Conservation (phyloP, 768 basidiomycete species). For the Mycena chlorophos region DNA sequence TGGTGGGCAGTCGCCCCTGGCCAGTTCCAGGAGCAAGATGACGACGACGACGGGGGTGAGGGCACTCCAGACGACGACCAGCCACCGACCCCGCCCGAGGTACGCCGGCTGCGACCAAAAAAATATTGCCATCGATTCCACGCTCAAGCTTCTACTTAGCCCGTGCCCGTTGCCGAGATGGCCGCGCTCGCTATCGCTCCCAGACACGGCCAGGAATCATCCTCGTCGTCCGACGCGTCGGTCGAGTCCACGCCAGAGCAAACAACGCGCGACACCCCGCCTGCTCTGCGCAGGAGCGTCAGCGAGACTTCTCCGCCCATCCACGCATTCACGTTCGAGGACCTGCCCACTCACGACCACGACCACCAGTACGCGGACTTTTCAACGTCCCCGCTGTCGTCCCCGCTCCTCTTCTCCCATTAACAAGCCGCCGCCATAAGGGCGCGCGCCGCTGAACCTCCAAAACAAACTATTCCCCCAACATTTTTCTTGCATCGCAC, state of each 20-base stretch:
- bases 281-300: slow-evolving; percentile 29
- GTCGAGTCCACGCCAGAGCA: not conserved
- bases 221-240: slow-evolving; percentile 59
- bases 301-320: slow-evolving; percentile 32
- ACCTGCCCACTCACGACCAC: slow-evolving; percentile 36
- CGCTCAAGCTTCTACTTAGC: slow-evolving; percentile 17
- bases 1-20: slow-evolving; percentile 83
- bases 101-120: slow-evolving; percentile 30
- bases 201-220: slow-evolving; percentile 44
- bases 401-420: slow-evolving; percentile 20
- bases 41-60: slow-evolving; percentile 37
- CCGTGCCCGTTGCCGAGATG: slow-evolving; percentile 46
- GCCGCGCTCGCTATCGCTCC: slow-evolving; percentile 59
- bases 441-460: slow-evolving; percentile 5
- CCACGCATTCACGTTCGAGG: slow-evolving; percentile 42
- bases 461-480: slow-evolving; percentile 1
- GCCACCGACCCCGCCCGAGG: slow-evolving; percentile 43
- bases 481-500: slow-evolving; percentile 1
- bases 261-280: slow-evolving; percentile 19
- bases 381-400: slow-evolving; percentile 44
- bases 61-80: slow-evolving; percentile 41
- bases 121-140: slow-evolving; percentile 9
- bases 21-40: slow-evolving; percentile 43
- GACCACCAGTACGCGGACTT: slow-evolving; percentile 40
- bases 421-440: slow-evolving; percentile 15